Evolutionary conservation across 176 grass and related monocot species (phyloP).

Genomic region (Rhynchospora breviuscula): DNA sequence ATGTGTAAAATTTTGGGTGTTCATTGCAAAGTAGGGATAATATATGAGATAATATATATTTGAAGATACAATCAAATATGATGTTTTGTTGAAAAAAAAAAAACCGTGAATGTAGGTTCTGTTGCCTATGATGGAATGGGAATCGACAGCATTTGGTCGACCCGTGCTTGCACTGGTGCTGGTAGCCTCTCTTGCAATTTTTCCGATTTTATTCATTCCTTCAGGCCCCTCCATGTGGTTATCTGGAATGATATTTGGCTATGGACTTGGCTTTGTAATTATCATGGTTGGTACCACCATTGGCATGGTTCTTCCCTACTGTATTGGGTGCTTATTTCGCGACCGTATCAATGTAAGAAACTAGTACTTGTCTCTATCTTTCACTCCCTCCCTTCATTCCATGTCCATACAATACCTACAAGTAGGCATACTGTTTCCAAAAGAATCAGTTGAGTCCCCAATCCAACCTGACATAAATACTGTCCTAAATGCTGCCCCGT

Average conservation of each 20-base stretch:
- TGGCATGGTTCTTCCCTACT: conserved; percentile 82
- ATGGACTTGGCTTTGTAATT: conserved; percentile 76
- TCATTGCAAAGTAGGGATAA: neutral
- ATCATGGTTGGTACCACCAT: conserved; percentile 74
- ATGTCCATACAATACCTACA: neutral
- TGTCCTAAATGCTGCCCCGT: neutral
- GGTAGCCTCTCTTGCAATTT: conserved; percentile 63
- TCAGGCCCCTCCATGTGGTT: conserved; percentile 91
- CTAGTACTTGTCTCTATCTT: neutral
- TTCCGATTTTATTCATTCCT: conserved; percentile 69
- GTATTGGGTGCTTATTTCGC: conserved; percentile 63
- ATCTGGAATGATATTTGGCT: conserved; percentile 88
- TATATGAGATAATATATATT: neutral
- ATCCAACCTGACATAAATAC: neutral
- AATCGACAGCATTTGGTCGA: conserved; percentile 67
- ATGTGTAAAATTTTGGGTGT: neutral
- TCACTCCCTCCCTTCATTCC: neutral
- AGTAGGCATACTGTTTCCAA: neutral
- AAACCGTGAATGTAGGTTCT: conserved; percentile 43
- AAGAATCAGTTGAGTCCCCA: neutral
- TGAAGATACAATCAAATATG: neutral
- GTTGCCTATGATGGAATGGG: conserved; percentile 87
- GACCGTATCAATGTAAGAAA: conserved; percentile 57
- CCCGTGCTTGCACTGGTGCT: conserved; percentile 63
- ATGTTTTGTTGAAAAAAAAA: neutral